phyloP scores from a whole-genome alignment of 352 stramenopile genomes.

The Pythium angustatum region DNA sequence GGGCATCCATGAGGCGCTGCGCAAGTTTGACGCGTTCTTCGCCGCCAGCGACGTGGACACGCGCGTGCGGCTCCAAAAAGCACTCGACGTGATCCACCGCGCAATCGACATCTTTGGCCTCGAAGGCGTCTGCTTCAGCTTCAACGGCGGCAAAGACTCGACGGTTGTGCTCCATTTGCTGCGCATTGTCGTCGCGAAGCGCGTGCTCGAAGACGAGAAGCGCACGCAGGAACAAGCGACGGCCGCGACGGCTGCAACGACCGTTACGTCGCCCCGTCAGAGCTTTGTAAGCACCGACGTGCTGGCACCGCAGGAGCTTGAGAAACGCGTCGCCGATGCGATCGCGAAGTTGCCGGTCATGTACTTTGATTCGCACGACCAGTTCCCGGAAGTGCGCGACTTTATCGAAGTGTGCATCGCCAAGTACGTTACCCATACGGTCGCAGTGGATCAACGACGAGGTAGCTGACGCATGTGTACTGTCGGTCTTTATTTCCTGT shows the following conservation, averaged over 20 bases:
- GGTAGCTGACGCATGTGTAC: no score
- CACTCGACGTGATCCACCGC: constrained; percentile 73
- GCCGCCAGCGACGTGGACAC: constrained; percentile 42
- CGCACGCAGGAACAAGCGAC: constrained; percentile 5
- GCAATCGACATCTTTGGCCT: constrained; percentile 81
- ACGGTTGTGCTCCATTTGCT: constrained; percentile 91
- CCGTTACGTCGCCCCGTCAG: constrained; percentile 61
- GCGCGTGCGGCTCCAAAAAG: constrained; percentile 57
- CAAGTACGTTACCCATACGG: constrained; percentile 44
- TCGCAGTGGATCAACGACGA: no score
- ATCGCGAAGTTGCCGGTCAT: constrained; percentile 84
- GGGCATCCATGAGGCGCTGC: constrained; percentile 28
- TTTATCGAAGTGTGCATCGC: constrained; percentile 82
- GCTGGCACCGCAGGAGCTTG: constrained; percentile 51
- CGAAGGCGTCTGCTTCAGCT: constrained; percentile 85
- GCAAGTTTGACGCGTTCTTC: constrained; percentile 70
- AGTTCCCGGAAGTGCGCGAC: constrained; percentile 92
- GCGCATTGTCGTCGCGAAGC: constrained; percentile 79
- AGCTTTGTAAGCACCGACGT: constrained; percentile 55
- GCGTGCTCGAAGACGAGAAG: constrained; percentile 49
- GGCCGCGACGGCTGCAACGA: constrained; percentile 28
- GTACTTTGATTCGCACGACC: constrained; percentile 96
- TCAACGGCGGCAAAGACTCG: constrained; percentile 94
- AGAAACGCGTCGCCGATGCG: constrained; percentile 40
- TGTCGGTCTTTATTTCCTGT: background rate